These are phyloP conservation scores for Fraxinus angustifolia DNA, from an alignment of 305 asterid genomes.

Conservation along the genomic window DNA sequence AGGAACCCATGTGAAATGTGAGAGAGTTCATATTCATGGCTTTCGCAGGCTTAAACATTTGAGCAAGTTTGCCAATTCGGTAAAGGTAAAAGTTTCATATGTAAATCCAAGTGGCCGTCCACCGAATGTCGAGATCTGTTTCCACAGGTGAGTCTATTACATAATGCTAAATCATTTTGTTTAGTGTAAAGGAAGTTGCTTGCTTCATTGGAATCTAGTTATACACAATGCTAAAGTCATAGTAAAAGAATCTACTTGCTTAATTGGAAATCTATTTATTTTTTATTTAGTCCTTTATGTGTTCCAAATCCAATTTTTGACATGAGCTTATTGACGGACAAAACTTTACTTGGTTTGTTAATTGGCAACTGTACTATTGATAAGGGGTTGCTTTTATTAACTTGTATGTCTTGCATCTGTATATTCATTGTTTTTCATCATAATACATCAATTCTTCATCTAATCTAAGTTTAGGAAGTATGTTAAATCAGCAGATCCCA, in stretches of 20 bases:
- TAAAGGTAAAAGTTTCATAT: conserved; percentile 58
- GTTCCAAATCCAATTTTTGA: background rate
- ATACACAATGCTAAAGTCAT: background rate
- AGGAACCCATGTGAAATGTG: conserved; percentile 63
- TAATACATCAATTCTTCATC: background rate
- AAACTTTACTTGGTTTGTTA: background rate
- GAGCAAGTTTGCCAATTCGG: conserved; percentile 55
- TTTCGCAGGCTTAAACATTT: conserved; percentile 55
- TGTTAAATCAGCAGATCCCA: background rate
- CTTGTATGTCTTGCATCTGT: background rate
- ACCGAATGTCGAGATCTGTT: conserved; percentile 60
- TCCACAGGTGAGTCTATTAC: conserved; percentile 72
- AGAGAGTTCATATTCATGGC: conserved; percentile 67
- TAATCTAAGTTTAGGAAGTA: conserved; percentile 13
- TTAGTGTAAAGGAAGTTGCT: conserved; percentile 1
- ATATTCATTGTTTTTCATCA: background rate
- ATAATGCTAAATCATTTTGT: conserved; percentile 8
- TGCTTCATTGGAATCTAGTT: background rate
- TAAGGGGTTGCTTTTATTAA: background rate
- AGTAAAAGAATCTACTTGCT: background rate
- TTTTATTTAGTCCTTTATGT: background rate
- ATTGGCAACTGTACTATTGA: conserved; percentile 1
- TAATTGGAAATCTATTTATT: background rate
- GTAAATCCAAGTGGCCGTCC: conserved; percentile 40
- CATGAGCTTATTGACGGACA: background rate